A percentile compares a stretch with the other conserved stretches of the same genome.
Evolutionary conservation across 495 filamentous ascomycete genomes (phyloP).

Genomic region (Tuber indicum): DNA sequence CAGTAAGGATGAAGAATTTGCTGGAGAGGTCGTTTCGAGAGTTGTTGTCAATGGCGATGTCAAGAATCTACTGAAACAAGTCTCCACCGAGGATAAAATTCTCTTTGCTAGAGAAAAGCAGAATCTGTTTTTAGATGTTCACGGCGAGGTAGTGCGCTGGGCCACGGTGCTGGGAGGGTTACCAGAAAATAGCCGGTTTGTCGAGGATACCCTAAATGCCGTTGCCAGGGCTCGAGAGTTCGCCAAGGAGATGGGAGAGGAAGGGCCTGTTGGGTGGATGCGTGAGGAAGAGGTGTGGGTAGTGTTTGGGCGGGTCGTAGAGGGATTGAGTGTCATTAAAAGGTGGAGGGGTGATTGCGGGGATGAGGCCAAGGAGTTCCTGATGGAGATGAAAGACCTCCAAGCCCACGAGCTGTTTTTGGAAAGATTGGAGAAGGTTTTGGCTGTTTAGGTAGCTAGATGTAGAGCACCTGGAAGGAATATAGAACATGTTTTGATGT

Average conservation of each 20-base stretch:
- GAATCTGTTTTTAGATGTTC: constrained; percentile 79
- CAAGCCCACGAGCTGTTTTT: constrained; percentile 9
- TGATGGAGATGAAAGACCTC: constrained; percentile 3
- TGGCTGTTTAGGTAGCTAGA: background rate
- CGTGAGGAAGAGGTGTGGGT: constrained; percentile 26
- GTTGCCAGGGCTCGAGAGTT: constrained; percentile 10
- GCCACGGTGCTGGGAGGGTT: constrained; percentile 46
- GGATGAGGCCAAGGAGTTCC: constrained; percentile 10
- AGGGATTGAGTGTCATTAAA: constrained; percentile 38
- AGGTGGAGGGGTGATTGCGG: constrained; percentile 19
- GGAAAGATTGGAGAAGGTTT: constrained; percentile 12
- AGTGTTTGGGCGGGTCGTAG: constrained; percentile 35
- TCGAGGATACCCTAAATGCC: constrained; percentile 31
- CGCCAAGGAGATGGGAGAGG: constrained; percentile 11
- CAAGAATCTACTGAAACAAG: constrained; percentile 46
- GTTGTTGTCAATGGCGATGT: constrained; percentile 44
- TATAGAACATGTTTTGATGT: background rate
- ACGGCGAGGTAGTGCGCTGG: constrained; percentile 65
- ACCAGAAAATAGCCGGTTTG: constrained; percentile 42
- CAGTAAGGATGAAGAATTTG: background rate
- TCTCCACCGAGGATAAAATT: constrained; percentile 57
- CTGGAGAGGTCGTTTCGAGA: constrained; percentile 30
- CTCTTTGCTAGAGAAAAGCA: constrained; percentile 85
- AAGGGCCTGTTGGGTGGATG: constrained; percentile 27
- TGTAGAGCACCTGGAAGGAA: background rate